Evolutionary conservation across 2,329 filamentous ascomycete genomes (phyloP), one percentile per base, ranked within the genome.

Genomic region (Venturia aucupariae): DNA sequence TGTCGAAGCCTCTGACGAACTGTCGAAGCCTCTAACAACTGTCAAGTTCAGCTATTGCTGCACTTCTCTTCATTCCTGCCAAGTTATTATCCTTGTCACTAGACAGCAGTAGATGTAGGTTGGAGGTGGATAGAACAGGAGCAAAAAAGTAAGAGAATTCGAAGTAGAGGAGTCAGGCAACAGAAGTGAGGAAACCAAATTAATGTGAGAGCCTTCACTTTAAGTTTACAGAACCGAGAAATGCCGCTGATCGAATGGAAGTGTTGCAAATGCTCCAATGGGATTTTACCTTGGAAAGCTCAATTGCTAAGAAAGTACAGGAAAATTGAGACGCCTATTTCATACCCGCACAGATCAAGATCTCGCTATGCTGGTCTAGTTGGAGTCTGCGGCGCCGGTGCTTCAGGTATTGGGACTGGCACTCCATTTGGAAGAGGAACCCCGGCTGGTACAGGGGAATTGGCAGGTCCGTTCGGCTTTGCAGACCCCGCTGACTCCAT

Each of bases 361-460:
- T 15, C 22, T 24, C 22, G 27, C 22, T 27, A 51, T 2, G 46
- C 46, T 27, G 46, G 46, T 27, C 22, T 51, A 35, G 30, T 30
- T n/a, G 51, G 51, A 8, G 39, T 41, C 30, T 57, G 51, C 3
- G 27, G 51, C 51, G 51, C 51, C 5, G 51, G 51, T 32, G 51
- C 51, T 57, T 57, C 51, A 35, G 51, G 51, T 13, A 57, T 15
- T n/a, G 51, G 51, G 15, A 57, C 51, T n/a, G 51, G 51, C 13
- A 57, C 51, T 17, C 51, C 51, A 27, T 57, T 57, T 19, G 51
- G 51, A n/a, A 57, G 27, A 19, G 30, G 51, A 57, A 57, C 51
- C 8, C 51, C 51, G 5, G 51, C 27, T 57, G 51, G 17, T 11
- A 5, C 30, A 32, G 46, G 22, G n/a, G 42, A 22, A 22, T 7